Percentiles rank a stretch among this genome's conserved stretches.
Evolutionary conservation across 306 rosid species (phyloP).

Genomic region (Vigna hirtella): DNA sequence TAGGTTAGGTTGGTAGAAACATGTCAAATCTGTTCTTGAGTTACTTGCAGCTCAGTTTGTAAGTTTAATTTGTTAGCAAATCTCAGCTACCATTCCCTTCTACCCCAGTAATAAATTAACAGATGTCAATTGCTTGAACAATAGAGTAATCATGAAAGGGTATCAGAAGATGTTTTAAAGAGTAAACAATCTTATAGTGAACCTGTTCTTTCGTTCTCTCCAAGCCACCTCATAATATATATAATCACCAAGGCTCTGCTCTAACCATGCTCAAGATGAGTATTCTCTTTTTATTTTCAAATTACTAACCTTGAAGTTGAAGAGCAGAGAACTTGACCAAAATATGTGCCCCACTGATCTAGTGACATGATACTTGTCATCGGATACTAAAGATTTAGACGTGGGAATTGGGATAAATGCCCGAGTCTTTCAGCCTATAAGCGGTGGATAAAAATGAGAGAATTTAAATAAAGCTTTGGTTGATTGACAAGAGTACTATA

Average conservation of each 20-base stretch:
- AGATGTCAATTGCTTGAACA: not conserved
- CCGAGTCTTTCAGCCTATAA: slow-evolving; percentile 14
- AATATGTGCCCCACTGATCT: not conserved
- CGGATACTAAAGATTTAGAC: slow-evolving; percentile 28
- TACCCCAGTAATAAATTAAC: not conserved
- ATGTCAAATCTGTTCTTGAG: slow-evolving; percentile 1
- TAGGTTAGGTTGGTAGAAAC: not conserved
- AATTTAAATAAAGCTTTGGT: slow-evolving; percentile 33
- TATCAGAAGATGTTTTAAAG: slow-evolving; percentile 12
- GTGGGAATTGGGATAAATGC: slow-evolving; percentile 39
- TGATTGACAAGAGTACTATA: slow-evolving; percentile 41
- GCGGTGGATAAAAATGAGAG: slow-evolving; percentile 27
- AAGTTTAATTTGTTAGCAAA: not conserved
- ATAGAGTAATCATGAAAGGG: not conserved
- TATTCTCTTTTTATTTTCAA: slow-evolving; percentile 4
- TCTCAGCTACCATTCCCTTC: slow-evolving; percentile 1
- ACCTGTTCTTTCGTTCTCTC: not conserved
- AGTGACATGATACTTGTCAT: slow-evolving; percentile 5
- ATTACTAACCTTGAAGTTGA: slow-evolving; percentile 3
- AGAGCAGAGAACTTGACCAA: slow-evolving; percentile 6
- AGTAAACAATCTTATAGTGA: not conserved
- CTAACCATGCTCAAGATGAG: not conserved
- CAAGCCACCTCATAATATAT: not conserved
- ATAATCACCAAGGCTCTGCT: not conserved
- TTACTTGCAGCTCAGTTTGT: not conserved